Base-by-base conservation (phyloP, 2,329 filamentous ascomycete species). In the Trichothecium sympodiale region DNA sequence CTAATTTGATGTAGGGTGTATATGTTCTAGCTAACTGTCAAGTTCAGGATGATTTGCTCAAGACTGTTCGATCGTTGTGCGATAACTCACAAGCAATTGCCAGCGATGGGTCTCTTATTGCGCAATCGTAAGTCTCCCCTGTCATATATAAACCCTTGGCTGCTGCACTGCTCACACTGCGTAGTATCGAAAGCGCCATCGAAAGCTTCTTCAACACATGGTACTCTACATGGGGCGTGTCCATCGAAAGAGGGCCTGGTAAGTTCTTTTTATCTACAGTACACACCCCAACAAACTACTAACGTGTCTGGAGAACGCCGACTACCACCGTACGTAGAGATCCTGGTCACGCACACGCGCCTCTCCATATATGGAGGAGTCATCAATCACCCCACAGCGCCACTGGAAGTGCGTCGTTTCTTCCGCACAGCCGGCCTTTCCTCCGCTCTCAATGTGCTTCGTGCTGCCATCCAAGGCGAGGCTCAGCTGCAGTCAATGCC, bases 311-410 rank as follows among this genome's bases (percentile, higher is more conserved):
- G 12, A 65, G 67, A 74, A 35, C 61, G 64, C 13, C 64, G 64
- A 2, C 65, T 85, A 1, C 80, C 80, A 0, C 79, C 80, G 0
- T 85, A 85, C 41, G 80, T 85, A 17, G 80, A 85, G 39, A 84
- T 85, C 35, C 63, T 85, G 3, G 76, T 83, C 28, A 80, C 74
- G 0, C 80, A 85, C 44, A 84, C 80, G 2, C 71, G 78, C 17
- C 61, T 85, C 2, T 84, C 80, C n/a, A 80, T 80, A 12, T 84
- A 85, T 51, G 75, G 76, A 37, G 77, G 75, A 40, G 78, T 85
- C 9, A 80, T 85, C 48, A 85, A 85, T 44, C 79, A 84, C 41
- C 77, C 77, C 2, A 83, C 77, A 1, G 80, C 80, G 0, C 77
- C 80, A 0, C 59, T 76, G 1, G 76, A 81, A 50, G 80, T 83